Base-by-base conservation (phyloP, 768 basidiomycete species). In the Mycena metata region DNA sequence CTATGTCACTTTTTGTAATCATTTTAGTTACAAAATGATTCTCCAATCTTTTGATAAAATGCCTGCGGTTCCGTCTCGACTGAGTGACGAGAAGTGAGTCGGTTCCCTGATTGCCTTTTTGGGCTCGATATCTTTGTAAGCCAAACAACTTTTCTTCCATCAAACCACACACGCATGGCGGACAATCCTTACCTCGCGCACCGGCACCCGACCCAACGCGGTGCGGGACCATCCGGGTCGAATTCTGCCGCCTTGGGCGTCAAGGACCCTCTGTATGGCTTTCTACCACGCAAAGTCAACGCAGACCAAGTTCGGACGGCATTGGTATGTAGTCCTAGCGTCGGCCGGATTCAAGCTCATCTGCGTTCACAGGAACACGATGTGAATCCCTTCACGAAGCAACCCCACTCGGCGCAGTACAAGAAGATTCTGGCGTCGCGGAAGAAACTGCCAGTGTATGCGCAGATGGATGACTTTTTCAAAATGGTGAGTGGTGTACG, bases 391-490 rank as follows among this genome's bases (percentile, higher is more conserved):
- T 99, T 98, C 82, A 98, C 94, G 6, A 91, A 91, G 65, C 79
- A 77, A 66, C 92, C 94, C 0, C 91, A 91, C 77, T 88, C 94
- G 0, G 76, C 87, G 4, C 88, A 91, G 69, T 99, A 98, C 83
- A 89, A 83, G 79, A 95, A 93, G 81, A 96, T 99, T 64, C 78
- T 99, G 24, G 91, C 91, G 74, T 80, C 85, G 13, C 89, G 98
- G 64, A 95, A 91, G 83, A 93, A 94, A 76, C 84, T 99, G 23
- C 97, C 98, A 0, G 96, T 99, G 0, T 98, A 86, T 73, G 81
- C 90, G 3, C 94, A 97, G 80, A 97, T 98, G 96, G 87, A 91
- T 64, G 94, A 96, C 51, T 99, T 99, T 78, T 89, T 91, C 75
- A 86, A 92, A 72, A 91, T 96, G 82, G 95, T 94, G 81, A 82